Base-by-base conservation (phyloP, 345 rosid genomes). In the Ricinus communis region DNA sequence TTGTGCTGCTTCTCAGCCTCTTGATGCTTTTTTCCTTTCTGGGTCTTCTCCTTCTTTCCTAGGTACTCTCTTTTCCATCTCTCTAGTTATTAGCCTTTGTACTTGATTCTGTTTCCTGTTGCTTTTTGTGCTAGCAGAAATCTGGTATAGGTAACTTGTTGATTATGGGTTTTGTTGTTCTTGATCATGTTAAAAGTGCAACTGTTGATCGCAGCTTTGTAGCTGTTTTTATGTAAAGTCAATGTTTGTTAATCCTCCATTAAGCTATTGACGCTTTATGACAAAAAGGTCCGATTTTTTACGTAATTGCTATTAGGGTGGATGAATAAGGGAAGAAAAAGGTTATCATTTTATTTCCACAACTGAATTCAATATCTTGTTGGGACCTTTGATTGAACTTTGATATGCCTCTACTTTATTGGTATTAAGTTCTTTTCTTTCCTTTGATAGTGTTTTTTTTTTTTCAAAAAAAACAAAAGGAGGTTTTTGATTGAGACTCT, bases 11-110 rank as follows among this genome's bases (percentile, higher is more conserved):
- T 81, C 90, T 69, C 74, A 76, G 52, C 54, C 83, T 51, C 76
- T 71, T 11, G 84, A 82, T 64, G 61, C 85, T 13, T 73, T 81
- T 31, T 81, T 88, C 81, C 74, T 88, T 41, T 75, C 86, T 70
- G 83, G 79, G 57, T 78, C 87, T 57, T 24, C 87, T 71, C 74
- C 84, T 71, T 24, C 83, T 63, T 82, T 81, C 70, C 81, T 82
- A 1, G 90, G 91, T 87, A 86, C 24, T 15, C 45, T 54, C 12
- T 22, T 11, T 30, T 31, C 15, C 16, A 8, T 21, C 43, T 49
- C 57, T 28, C 21, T 13, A 18, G 5, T 16, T 45, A 15, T 19
- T 53, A 9, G 5, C 46, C 5, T 5, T 50, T 30, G 2, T 36
- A 19, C 15, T 53, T 19, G 10, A 12, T 51, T 24, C 25, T 55